Conservation (phyloP, 1,284 basidiomycete species). For the Pseudozyma hubeiensis region DNA sequence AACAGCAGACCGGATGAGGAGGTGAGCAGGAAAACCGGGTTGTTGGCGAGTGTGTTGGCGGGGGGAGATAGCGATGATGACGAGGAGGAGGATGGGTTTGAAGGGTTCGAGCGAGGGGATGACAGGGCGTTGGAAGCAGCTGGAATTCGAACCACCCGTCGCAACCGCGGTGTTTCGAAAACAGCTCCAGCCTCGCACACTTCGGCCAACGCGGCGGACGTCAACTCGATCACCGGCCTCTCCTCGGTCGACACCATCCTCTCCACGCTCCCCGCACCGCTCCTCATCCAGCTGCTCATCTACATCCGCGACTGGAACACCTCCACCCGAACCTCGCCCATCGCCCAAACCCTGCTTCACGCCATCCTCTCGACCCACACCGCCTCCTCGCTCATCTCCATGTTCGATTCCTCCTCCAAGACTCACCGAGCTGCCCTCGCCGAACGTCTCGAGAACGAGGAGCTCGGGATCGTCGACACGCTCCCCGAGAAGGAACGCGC, state of each 20-base stretch:
- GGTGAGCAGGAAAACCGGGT: background rate
- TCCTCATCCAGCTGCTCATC: slow-evolving; percentile 82
- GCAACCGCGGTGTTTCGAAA: background rate
- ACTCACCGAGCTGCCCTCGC: slow-evolving; percentile 15
- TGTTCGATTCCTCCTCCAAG: slow-evolving; percentile 72
- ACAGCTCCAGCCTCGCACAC: background rate
- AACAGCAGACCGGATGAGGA: slow-evolving; percentile 35
- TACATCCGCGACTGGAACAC: slow-evolving; percentile 95
- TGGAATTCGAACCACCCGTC: background rate
- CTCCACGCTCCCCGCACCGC: slow-evolving; percentile 76
- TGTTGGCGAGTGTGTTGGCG: slow-evolving; percentile 6
- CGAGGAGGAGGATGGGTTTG: background rate
- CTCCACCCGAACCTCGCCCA: slow-evolving; percentile 81
- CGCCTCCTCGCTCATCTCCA: slow-evolving; percentile 79
- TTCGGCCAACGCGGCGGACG: slow-evolving; percentile 7
- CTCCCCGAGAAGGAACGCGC: slow-evolving; percentile 18
- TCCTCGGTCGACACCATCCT: slow-evolving; percentile 74
- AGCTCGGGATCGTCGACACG: slow-evolving; percentile 20
- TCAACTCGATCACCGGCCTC: slow-evolving; percentile 58
- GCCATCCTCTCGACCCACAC: slow-evolving; percentile 81
- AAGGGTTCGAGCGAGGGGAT: background rate
- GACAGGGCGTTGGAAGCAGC: slow-evolving; percentile 9
- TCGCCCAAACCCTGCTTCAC: slow-evolving; percentile 87
- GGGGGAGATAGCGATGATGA: slow-evolving; percentile 15
- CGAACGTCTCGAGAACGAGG: slow-evolving; percentile 25